Evolutionary conservation across 371 early-diverging fungal genomes (phyloP).

Genomic region (Mucor racemosus): DNA sequence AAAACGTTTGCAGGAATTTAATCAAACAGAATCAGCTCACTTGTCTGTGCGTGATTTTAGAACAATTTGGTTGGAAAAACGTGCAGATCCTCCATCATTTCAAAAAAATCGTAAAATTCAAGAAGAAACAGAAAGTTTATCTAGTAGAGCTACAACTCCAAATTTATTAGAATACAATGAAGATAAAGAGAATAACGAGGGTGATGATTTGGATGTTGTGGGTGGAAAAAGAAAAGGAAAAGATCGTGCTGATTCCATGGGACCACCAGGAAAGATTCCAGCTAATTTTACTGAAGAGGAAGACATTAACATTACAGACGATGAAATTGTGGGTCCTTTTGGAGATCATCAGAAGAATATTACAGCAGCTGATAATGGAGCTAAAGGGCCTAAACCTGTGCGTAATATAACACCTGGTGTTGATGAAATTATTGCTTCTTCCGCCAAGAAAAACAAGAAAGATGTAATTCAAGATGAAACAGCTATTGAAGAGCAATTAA

Average conservation of each 20-base stretch:
- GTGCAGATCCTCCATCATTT: slow-evolving; percentile 92
- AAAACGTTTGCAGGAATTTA: slow-evolving; percentile 89
- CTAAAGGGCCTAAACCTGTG: neutral
- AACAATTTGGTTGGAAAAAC: slow-evolving; percentile 85
- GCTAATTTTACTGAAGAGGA: neutral
- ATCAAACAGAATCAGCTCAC: slow-evolving; percentile 83
- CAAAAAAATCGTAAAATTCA: slow-evolving; percentile 56
- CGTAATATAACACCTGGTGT: neutral
- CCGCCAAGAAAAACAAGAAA: neutral
- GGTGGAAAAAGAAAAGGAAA: neutral
- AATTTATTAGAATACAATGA: neutral
- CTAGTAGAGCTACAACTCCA: neutral
- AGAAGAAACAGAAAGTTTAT: slow-evolving; percentile 24
- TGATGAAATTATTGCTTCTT: too few species aligned
- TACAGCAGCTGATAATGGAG: slow-evolving; percentile 4
- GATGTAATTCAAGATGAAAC: neutral
- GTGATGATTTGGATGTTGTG: slow-evolving; percentile 12
- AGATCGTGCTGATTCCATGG: neutral
- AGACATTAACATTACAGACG: neutral
- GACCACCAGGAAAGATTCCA: neutral
- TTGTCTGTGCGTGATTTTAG: slow-evolving; percentile 92
- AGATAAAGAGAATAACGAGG: neutral
- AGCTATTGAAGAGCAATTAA: neutral
- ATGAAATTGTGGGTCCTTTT: slow-evolving; percentile 5
- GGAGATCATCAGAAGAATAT: neutral